Evolutionary conservation across 2,329 filamentous ascomycete species (phyloP).

Genomic region (Penicillium decumbens): DNA sequence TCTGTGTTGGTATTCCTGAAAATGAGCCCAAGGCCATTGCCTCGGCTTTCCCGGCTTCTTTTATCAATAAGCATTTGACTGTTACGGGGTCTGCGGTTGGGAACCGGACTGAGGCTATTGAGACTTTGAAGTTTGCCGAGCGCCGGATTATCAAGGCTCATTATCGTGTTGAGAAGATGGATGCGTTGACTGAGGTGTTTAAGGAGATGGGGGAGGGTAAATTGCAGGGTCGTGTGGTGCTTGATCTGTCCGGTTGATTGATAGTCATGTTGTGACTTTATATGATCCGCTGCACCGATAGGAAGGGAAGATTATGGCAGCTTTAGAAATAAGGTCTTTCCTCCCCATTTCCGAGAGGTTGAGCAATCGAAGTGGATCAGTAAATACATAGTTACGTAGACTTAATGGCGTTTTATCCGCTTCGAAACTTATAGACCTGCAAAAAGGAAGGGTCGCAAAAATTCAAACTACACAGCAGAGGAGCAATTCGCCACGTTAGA

Average conservation of each 20-base stretch:
- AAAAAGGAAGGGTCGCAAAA: too few species aligned
- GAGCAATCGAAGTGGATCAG: too few species aligned
- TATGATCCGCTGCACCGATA: too few species aligned
- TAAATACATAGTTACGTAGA: too few species aligned
- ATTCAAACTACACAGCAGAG: too few species aligned
- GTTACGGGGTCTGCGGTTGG: conserved; percentile 50
- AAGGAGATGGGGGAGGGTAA: conserved; percentile 43
- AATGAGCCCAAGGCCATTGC: conserved; percentile 44
- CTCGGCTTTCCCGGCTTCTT: conserved; percentile 39
- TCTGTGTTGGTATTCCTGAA: conserved; percentile 51
- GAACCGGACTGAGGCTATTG: conserved; percentile 48
- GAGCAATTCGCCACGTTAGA: neutral
- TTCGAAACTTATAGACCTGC: too few species aligned
- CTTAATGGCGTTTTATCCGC: too few species aligned
- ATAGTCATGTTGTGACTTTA: too few species aligned
- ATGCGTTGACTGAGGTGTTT: conserved; percentile 45
- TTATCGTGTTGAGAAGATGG: conserved; percentile 44
- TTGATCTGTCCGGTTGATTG: conserved; percentile 34
- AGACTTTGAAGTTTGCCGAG: conserved; percentile 45
- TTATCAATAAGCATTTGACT: conserved; percentile 42
- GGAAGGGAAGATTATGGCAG: too few species aligned
- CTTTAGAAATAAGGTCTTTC: too few species aligned
- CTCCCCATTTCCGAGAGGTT: too few species aligned
- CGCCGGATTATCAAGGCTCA: conserved; percentile 46
- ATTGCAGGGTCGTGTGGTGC: conserved; percentile 45